Percentiles rank a stretch among this genome's conserved stretches.
Conservation (phyloP, 2,329 filamentous ascomycete genomes). For the Colletotrichum cordylinicola region DNA sequence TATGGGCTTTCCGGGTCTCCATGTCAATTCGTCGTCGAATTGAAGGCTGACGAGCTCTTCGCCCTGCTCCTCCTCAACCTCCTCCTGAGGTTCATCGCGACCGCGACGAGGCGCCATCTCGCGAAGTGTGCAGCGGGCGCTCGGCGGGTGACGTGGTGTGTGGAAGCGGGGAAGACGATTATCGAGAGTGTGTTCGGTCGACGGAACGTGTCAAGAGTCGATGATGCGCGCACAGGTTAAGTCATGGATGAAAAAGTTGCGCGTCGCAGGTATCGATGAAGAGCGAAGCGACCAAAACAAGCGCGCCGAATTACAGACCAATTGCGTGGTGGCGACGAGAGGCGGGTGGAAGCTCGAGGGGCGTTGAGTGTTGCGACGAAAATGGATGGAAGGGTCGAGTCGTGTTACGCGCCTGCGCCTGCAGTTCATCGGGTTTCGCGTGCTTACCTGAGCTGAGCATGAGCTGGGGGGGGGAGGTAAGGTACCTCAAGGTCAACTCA, state of each 20-base stretch:
- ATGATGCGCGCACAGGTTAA: slow-evolving; percentile 7
- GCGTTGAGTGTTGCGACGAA: slow-evolving; percentile 18
- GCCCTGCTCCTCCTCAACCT: slow-evolving; percentile 23
- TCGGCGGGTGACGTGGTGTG: slow-evolving; percentile 14
- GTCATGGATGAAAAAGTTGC: slow-evolving; percentile 7
- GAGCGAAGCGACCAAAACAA: neutral
- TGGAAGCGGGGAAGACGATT: slow-evolving; percentile 18
- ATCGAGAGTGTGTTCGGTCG: slow-evolving; percentile 12
- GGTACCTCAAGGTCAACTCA: neutral
- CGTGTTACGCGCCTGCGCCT: slow-evolving; percentile 22
- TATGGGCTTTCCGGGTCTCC: slow-evolving; percentile 91
- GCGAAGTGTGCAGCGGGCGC: neutral
- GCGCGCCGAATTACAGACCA: neutral
- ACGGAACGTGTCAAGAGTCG: slow-evolving; percentile 17
- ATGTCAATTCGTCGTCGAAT: slow-evolving; percentile 88
- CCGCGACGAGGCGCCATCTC: slow-evolving; percentile 22
- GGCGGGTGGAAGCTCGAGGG: neutral
- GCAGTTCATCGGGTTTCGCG: slow-evolving; percentile 22
- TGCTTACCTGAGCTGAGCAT: slow-evolving; percentile 22
- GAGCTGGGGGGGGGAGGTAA: slow-evolving; percentile 8
- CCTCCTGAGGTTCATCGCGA: slow-evolving; percentile 20
- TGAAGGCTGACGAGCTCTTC: slow-evolving; percentile 56
- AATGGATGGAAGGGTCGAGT: slow-evolving; percentile 17
- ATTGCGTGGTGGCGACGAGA: slow-evolving; percentile 16
- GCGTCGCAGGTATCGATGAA: neutral